Percentiles rank a stretch among this genome's conserved stretches.
These are phyloP conservation scores for Aspergillus diversus DNA, from an alignment of 495 filamentous ascomycete genomes.

Conservation along the genomic window DNA sequence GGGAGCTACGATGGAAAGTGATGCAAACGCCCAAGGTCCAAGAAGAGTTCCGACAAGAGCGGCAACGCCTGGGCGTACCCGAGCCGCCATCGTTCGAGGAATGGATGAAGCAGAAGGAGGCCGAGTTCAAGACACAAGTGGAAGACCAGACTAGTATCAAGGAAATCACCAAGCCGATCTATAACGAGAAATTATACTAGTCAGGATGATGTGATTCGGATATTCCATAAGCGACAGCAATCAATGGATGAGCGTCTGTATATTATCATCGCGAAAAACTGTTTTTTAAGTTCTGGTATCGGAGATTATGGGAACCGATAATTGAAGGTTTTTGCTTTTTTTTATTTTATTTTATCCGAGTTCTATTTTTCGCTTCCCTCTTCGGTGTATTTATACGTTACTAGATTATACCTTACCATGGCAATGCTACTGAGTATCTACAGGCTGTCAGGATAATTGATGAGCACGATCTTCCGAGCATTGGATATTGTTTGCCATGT, in stretches of 20 bases:
- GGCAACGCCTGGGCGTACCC: constrained; percentile 52
- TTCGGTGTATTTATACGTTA: constrained; percentile 46
- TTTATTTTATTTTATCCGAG: constrained; percentile 31
- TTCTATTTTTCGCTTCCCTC: constrained; percentile 4
- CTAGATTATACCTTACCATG: constrained; percentile 8
- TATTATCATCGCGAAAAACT: constrained; percentile 29
- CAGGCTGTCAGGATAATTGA: background rate
- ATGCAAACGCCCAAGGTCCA: constrained; percentile 72
- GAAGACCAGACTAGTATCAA: constrained; percentile 44
- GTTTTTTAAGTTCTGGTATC: constrained; percentile 25
- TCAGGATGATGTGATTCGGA: constrained; percentile 12
- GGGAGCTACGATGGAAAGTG: constrained; percentile 82
- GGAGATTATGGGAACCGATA: constrained; percentile 20
- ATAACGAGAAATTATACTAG: constrained; percentile 36
- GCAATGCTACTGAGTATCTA: constrained; percentile 31
- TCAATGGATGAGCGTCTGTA: constrained; percentile 30
- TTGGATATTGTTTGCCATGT: background rate
- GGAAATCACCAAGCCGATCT: constrained; percentile 40
- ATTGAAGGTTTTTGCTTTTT: constrained; percentile 13
- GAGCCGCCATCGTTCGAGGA: constrained; percentile 45
- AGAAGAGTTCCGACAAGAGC: constrained; percentile 59
- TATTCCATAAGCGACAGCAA: constrained; percentile 11
- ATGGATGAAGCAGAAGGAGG: constrained; percentile 44
- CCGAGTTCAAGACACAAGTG: constrained; percentile 35
- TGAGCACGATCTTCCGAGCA: no score